These are phyloP conservation scores for Vanderwaltozyma polyspora DNA, from an alignment of 805 yeast genomes.

Conservation along the genomic window DNA sequence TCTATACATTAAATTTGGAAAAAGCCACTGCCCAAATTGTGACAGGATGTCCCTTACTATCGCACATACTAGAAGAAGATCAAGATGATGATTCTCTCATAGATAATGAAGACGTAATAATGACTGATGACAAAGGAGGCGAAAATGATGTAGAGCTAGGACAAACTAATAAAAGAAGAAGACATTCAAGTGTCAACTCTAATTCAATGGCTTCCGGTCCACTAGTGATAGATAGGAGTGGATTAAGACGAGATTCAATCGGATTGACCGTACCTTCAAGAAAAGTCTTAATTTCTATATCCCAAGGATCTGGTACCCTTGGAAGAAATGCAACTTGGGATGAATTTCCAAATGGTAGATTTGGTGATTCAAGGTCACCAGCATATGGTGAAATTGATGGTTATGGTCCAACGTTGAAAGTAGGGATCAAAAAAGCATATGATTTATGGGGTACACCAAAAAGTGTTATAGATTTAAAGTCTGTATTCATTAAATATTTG, in stretches of 20 bases:
- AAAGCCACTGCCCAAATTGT: constrained; percentile 82
- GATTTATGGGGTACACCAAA: constrained; percentile 76
- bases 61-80: constrained; percentile 33
- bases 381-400: constrained; percentile 98
- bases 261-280: constrained; percentile 28
- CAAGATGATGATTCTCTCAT: constrained; percentile 20
- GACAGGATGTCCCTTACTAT: constrained; percentile 45
- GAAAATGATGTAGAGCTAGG: constrained; percentile 2
- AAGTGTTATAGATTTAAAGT: constrained; percentile 45
- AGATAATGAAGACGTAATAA: constrained; percentile 23
- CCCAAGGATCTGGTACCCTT: constrained; percentile 71
- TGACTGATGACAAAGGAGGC: constrained; percentile 15
- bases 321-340: constrained; percentile 95
- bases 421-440: constrained; percentile 53
- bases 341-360: constrained; percentile 91
- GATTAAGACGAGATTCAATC: background rate
- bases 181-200: constrained; percentile 22
- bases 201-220: background rate
- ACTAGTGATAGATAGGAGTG: constrained; percentile 1
- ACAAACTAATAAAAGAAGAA: constrained; percentile 20
- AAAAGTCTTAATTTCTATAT: constrained; percentile 59
- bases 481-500: constrained; percentile 59
- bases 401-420: constrained; percentile 84
- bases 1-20: constrained; percentile 86
- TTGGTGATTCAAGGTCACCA: constrained; percentile 90